Base-by-base conservation (phyloP, 441 rosid genomes). In the Viola pubescens region DNA sequence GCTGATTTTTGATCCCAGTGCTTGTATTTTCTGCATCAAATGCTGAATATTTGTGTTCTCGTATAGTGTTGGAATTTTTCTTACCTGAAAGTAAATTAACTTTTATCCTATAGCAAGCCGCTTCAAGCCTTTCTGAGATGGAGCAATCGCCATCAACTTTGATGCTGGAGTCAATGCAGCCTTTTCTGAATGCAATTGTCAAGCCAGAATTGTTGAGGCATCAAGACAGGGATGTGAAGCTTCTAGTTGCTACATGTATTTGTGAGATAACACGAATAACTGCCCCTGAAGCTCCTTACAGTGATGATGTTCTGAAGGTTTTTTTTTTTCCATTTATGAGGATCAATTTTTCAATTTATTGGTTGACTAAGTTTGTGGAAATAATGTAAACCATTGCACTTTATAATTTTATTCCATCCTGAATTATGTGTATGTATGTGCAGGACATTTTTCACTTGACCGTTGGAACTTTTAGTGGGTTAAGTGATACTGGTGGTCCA, bases 201-300 rank as follows among this genome's bases (percentile, higher is more conserved):
- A 86, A 84, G 75, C 91, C 95, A 57, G 91, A 83, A 44, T 67
- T 88, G 78, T 82, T 95, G 71, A 83, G 82, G 75, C 97, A 95
- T 84, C 97, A 82, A 75, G 99, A 95, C 70, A 88, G 77, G 81
- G 98, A 95, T 67, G 89, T 84, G 66, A 89, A 86, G 75, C 98
- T 95, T 85, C 86, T 95, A 64, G 86, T 95, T 74, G 97, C 99
- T 10, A 83, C 95, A 37, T 95, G 97, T 63, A 76, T 95, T 64
- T 95, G 98, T 67, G 99, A 95, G 80, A 86, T 91, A 67, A 89
- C 98, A 64, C 87, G 98, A 61, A 82, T 95, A 54, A 89, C 99
- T 64, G 99, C 99, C n/a, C 99, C 99, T 48, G 97, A 89, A 77
- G 95, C 98, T 64, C 98, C 99, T 63, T 95, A 91, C 62, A 75